Base-by-base conservation (phyloP, 1,139 yeast species). In the Saccharomyces pastorianus region DNA sequence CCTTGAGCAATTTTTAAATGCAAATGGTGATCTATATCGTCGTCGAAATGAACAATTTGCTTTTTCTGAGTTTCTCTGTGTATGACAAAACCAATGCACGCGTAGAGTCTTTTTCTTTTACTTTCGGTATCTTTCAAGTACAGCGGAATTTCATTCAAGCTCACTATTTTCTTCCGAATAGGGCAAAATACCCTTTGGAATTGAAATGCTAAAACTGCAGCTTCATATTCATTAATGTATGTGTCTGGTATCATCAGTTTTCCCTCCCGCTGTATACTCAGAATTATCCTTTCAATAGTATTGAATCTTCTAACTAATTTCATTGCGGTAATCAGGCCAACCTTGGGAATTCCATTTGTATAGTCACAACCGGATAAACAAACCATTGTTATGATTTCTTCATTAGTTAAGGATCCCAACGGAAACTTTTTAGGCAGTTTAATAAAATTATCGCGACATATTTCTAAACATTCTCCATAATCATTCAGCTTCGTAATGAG, bases 321-420 rank as follows among this genome's bases (percentile, higher is more conserved):
- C 56, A 88, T 81, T 0, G 98, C 96, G 38, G 85, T 86, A 51
- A 84, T 81, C 13, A 90, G 74, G 0, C 99, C 99, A 32, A 93
- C 76, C 5, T 87, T 86, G 0, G 86, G 81, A 6, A 93, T 75
- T 0, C 99, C 99, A 55, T 82, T 82, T 0, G 97, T 88, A 66
- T 95, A 95, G 70, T 95, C 99, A 71, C 99, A 95, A 0, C 99
- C 99, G 6, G 96, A 82, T 6, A 95, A 69, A 66, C 91, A 85
- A 1, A 96, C 99, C 71, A 89, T 81, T 49, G 83, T 76, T 52
- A 96, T 76, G 53, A 89, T 68, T 62, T 89, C 89, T 9, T 78
- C 80, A 14, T 73, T 78, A 29, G 78, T 70, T 60, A 85, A 72
- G 49, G 73, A 57, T 32, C 77, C 70, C 61, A 83, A 69, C 1